phyloP scores from a whole-genome alignment of 2,329 filamentous ascomycete genomes.

The Dichotomopilus funicola region DNA sequence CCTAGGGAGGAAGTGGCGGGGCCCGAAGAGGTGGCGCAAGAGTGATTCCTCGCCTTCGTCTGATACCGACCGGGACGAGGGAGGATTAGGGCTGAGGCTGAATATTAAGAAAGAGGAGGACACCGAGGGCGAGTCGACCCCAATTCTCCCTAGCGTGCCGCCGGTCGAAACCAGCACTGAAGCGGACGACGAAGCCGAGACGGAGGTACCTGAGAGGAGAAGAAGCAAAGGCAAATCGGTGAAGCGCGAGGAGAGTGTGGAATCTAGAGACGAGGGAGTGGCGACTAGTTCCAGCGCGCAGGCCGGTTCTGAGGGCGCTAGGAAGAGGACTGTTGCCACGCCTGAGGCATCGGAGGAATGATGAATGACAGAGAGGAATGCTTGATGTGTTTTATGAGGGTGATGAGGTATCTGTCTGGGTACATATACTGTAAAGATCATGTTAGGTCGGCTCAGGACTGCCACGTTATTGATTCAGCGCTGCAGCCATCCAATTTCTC shows the following conservation, averaged over 20 bases:
- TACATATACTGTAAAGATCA: no score
- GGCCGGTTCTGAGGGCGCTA: slow-evolving; percentile 2
- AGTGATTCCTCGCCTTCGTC: background rate
- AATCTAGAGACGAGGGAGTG: slow-evolving; percentile 14
- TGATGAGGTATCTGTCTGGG: no score
- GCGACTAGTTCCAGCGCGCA: slow-evolving; percentile 19
- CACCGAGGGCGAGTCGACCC: slow-evolving; percentile 18
- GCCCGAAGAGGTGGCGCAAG: background rate
- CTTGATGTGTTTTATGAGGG: no score
- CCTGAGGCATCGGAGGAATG: no score
- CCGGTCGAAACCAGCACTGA: slow-evolving; percentile 36
- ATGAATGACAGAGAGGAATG: no score
- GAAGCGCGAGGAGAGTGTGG: slow-evolving; percentile 6
- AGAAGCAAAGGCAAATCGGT: slow-evolving; percentile 3
- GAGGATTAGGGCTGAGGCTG: background rate
- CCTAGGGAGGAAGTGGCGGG: background rate
- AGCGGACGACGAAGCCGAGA: slow-evolving; percentile 37
- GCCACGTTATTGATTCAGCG: no score
- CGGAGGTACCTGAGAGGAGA: background rate
- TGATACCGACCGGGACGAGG: background rate
- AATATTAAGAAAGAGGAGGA: slow-evolving; percentile 32
- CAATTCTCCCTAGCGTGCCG: slow-evolving; percentile 2
- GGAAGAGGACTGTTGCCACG: slow-evolving; percentile 7
- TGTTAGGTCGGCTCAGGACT: no score
- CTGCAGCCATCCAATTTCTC: no score